Percentiles rank a stretch among this genome's conserved stretches.
Conservation (phyloP, 2,329 filamentous ascomycete genomes). For the Epichloe scottii region DNA sequence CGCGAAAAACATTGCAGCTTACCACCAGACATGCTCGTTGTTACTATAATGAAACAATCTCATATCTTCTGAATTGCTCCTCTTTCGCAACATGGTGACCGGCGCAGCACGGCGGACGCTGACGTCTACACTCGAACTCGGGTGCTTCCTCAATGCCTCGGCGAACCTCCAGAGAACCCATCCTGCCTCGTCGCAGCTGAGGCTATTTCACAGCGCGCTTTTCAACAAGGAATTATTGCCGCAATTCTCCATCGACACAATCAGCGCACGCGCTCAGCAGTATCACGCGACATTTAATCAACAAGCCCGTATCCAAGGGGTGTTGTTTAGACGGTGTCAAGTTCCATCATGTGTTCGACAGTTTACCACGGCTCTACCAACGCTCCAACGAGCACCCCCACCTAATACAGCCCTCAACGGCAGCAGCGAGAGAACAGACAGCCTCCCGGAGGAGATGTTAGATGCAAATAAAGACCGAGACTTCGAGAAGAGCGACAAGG, state of each 20-base stretch:
- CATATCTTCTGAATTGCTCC: constrained; percentile 7
- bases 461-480: constrained; percentile 24
- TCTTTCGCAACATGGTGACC: constrained; percentile 32
- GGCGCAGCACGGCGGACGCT: constrained; percentile 36
- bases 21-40: not conserved
- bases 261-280: not conserved
- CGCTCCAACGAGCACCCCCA: constrained; percentile 14
- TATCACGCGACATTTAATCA: not conserved
- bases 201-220: not conserved
- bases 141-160: constrained; percentile 15
- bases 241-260: not conserved
- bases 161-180: constrained; percentile 9
- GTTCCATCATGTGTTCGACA: constrained; percentile 10
- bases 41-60: constrained; percentile 18
- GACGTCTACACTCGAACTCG: constrained; percentile 31
- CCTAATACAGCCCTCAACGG: constrained; percentile 19
- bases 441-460: constrained; percentile 18
- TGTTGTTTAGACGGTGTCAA: not conserved
- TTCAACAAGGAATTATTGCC: not conserved
- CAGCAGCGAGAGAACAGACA: constrained; percentile 22
- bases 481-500: constrained; percentile 65
- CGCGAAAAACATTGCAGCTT: not conserved
- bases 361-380: constrained; percentile 17
- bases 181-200: constrained; percentile 8
- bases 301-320: not conserved